Evolutionary conservation across 2,329 filamentous ascomycete genomes (phyloP).

Genomic region (Leptodontidium sp.): DNA sequence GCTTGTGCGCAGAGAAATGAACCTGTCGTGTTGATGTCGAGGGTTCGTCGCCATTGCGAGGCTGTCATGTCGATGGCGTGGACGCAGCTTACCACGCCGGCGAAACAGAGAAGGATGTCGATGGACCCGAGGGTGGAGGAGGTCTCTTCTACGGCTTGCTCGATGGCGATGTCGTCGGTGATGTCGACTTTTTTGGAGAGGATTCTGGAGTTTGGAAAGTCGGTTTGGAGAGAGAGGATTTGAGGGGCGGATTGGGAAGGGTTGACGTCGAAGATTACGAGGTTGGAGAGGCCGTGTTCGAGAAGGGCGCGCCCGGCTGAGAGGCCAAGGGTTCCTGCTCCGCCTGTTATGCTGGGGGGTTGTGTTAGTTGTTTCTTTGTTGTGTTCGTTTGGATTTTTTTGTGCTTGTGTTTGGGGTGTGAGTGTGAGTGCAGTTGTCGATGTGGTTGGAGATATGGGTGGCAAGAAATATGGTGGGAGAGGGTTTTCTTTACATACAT

Average conservation of each 20-base stretch:
- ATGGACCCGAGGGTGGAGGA: constrained; percentile 57
- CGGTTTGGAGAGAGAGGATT: constrained; percentile 55
- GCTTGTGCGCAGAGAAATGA: constrained; percentile 76
- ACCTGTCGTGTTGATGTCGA: constrained; percentile 78
- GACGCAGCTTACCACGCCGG: constrained; percentile 71
- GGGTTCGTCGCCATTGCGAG: constrained; percentile 66
- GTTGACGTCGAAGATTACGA: constrained; percentile 65
- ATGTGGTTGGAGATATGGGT: too few species aligned
- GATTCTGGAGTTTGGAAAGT: constrained; percentile 64
- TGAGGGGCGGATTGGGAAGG: constrained; percentile 54
- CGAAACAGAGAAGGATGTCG: constrained; percentile 64
- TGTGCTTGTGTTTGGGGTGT: too few species aligned
- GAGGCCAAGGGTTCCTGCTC: constrained; percentile 69
- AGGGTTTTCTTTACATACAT: constrained; percentile 44
- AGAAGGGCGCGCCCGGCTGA: constrained; percentile 68
- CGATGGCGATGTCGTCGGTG: constrained; percentile 59
- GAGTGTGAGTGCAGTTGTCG: too few species aligned
- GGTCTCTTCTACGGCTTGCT: constrained; percentile 52
- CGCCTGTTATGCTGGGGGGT: constrained; percentile 63
- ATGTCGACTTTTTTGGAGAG: constrained; percentile 64
- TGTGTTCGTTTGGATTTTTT: not conserved
- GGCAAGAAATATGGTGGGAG: not conserved
- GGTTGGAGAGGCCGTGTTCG: constrained; percentile 68
- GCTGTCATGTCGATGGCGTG: constrained; percentile 67
- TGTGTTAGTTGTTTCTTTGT: constrained; percentile 3